Base-by-base conservation (phyloP, 2,329 filamentous ascomycete genomes). In the Bimuria novae-zelandiae region DNA sequence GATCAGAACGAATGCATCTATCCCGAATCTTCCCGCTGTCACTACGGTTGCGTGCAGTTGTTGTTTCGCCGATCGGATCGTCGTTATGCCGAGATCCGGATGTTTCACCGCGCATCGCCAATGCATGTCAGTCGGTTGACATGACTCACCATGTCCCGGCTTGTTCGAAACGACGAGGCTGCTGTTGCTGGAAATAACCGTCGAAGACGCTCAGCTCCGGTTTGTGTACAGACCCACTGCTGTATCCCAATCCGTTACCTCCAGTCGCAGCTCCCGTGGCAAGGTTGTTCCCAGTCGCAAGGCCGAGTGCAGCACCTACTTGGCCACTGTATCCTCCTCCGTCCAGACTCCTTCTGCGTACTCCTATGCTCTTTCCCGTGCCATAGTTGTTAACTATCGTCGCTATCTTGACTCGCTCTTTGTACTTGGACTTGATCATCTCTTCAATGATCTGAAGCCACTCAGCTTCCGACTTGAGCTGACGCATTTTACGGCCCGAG, bases 361-460 rank as follows among this genome's bases (percentile, higher is more conserved):
- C 60, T 1, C 67, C 68, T 1, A 55, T 55, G 2, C 59, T 60
- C 51, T 65, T 70, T 1, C 65, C 70, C 3, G 65, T 67, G 8
- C 65, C 67, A 12, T 68, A 49, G 22, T 62, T 65, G 10, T 64
- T 62, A 22, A 75, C 58, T 19, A 68, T 59, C 14, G 62, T 48
- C 16, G 60, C 55, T 59, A 74, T 74, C 59, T 72, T 74, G 41
- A 70, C 64, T 1, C 72, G 57, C 30, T 71, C 67, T 19, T 67
- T 69, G 1, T 70, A 65, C n/a, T 72, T 64, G 0, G 65, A 47
- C 6, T 57, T 46, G 1, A 74, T 57, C 72, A 75, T 75, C 53
- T 66, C 68, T 49, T 71, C 70, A 11, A 74, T 69, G 33, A 71
- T 68, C 16, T 62, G 65, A 17, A 75, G 62, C 68, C 68, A 71